These are phyloP conservation scores for Thinopyrum elongatum DNA, from an alignment of 176 grass and related monocot genomes.

Conservation along the genomic window DNA sequence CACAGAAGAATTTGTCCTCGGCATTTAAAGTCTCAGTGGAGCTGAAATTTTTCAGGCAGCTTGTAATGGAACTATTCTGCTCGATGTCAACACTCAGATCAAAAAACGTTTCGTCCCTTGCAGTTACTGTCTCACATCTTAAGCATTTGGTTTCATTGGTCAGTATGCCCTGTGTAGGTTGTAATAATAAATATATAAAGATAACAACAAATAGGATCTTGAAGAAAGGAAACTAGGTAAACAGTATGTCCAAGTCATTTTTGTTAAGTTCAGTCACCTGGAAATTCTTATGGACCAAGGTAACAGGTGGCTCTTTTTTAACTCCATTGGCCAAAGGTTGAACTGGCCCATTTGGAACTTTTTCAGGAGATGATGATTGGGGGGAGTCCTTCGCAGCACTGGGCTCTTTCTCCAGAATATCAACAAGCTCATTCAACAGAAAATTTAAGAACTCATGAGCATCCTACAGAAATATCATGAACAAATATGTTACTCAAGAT, in stretches of 20 bases:
- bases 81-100: conserved; percentile 93
- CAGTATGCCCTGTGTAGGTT: conserved; percentile 71
- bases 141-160: conserved; percentile 93
- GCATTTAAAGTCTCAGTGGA: conserved; percentile 96
- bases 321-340: conserved; percentile 67
- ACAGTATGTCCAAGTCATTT: not conserved
- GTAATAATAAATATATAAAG: not conserved
- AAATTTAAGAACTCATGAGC: conserved; percentile 98
- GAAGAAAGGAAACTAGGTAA: conserved; percentile 6
- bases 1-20: conserved; percentile 97
- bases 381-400: conserved; percentile 50
- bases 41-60: conserved; percentile 96
- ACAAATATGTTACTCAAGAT: conserved; percentile 25
- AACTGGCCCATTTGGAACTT: conserved; percentile 60
- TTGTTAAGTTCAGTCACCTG: conserved; percentile 53
- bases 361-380: conserved; percentile 54
- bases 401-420: conserved; percentile 89
- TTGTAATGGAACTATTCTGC: conserved; percentile 97
- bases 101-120: conserved; percentile 89
- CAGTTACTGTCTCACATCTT: conserved; percentile 91
- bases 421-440: conserved; percentile 90
- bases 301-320: conserved; percentile 70
- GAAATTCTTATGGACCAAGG: conserved; percentile 87
- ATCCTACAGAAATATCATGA: conserved; percentile 60
- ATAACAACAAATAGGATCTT: conserved; percentile 9